Conservation (phyloP, 2,329 filamentous ascomycete genomes). For the Colletotrichum noveboracense region DNA sequence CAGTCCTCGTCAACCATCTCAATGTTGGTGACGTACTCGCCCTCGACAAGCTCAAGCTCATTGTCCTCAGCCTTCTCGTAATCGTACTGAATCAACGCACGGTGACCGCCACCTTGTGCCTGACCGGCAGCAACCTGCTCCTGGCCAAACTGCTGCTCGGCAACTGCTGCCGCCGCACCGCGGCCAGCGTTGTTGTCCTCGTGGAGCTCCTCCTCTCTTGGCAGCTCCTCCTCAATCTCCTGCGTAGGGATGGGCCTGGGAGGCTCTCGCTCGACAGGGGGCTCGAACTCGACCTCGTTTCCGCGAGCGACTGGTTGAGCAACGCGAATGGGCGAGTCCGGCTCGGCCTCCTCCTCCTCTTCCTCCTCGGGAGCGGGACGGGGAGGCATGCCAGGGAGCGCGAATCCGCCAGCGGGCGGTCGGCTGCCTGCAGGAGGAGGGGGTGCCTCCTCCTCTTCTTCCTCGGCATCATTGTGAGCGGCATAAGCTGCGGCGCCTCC, state of each 20-base stretch:
- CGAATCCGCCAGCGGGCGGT: slow-evolving; percentile 70
- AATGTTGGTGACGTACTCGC: slow-evolving; percentile 87
- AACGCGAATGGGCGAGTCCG: slow-evolving; percentile 81
- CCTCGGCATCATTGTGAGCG: slow-evolving; percentile 28
- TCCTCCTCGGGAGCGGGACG: slow-evolving; percentile 61
- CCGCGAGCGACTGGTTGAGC: slow-evolving; percentile 82
- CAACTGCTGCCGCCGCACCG: slow-evolving; percentile 61
- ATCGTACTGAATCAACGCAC: slow-evolving; percentile 87
- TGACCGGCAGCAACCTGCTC: slow-evolving; percentile 39
- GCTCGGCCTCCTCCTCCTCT: slow-evolving; percentile 62
- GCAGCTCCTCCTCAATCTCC: slow-evolving; percentile 66
- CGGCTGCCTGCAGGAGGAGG: slow-evolving; percentile 60
- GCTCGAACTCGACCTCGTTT: slow-evolving; percentile 57
- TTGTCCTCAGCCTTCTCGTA: slow-evolving; percentile 99
- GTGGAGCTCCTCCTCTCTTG: slow-evolving; percentile 67
- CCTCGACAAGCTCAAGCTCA: slow-evolving; percentile 89
- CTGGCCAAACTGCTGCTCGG: slow-evolving; percentile 48
- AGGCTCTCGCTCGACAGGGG: slow-evolving; percentile 52
- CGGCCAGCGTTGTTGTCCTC: slow-evolving; percentile 66
- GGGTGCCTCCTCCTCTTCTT: slow-evolving; percentile 52
- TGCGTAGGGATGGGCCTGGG: slow-evolving; percentile 67
- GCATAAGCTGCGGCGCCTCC: slow-evolving; percentile 40
- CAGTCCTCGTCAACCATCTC: slow-evolving; percentile 98
- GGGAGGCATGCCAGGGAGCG: slow-evolving; percentile 77
- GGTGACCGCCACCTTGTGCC: slow-evolving; percentile 58